Base-by-base conservation (phyloP, 2,329 filamentous ascomycete species). In the Aspergillus fumigatiaffinis region DNA sequence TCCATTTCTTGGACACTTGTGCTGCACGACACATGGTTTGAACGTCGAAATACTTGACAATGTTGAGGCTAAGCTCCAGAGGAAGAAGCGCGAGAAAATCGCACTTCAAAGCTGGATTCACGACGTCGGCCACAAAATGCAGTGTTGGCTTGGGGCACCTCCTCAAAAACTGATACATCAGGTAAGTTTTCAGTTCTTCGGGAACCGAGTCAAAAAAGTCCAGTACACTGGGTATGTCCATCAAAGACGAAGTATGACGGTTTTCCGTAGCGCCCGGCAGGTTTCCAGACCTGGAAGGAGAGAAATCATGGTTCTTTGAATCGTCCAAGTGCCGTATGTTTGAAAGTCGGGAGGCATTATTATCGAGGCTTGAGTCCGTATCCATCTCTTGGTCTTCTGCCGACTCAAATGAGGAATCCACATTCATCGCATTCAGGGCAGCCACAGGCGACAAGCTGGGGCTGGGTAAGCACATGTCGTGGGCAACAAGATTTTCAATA, bases 91-190 rank as follows among this genome's bases (percentile, higher is more conserved):
- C 85, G 51, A 99, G 79, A 61, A 97, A 97, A 71, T 99, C 94
- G 70, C 92, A 96, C 73, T 96, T 97, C 56, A 99, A 77, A 0
- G 93, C 91, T 7, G 94, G 94, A 68, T 96, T 97, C 63, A 99
- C 92, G 14, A 92, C 87, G 63, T 92, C 87, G 38, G 93, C 92
- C 55, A 99, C 88, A 54, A 96, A 87, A 68, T 94, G 91, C 4
- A 99, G 80, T 0, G 92, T 96, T 46, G 91, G 88, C 64, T 95
- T 89, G 5, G 91, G 86, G 69, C 92, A 97, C 50, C 94, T 84
- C 56, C 91, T 88, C 26, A 99, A 82, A 55, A 99, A 86, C 71
- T 99, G 93, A 71, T 95, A 97, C 87, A 99, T 96, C 76, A 99
- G 88, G 70, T 96, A 96, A 0, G 89, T 90, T 76, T 99, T 94